Percentiles rank a stretch among this genome's conserved stretches.
These are phyloP conservation scores for Chaetoscypha palmicola DNA, from an alignment of 2,329 filamentous ascomycete genomes.

Conservation along the genomic window DNA sequence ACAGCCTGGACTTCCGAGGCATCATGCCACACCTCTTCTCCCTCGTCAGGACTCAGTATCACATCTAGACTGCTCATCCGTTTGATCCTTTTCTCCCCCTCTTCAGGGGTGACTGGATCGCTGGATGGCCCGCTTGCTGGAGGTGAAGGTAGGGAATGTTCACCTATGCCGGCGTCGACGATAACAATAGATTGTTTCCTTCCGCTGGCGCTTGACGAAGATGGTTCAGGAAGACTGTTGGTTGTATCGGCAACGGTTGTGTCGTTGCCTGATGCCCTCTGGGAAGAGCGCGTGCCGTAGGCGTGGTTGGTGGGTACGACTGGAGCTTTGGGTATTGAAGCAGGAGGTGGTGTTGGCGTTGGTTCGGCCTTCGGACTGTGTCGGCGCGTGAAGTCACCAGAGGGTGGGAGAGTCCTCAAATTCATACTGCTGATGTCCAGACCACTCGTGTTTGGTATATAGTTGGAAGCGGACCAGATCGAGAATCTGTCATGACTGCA, in stretches of 20 bases:
- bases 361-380: conserved; percentile 2
- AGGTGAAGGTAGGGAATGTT: conserved; percentile 13
- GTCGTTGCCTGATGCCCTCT: neutral
- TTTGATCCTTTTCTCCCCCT: conserved; percentile 19
- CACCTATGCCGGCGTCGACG: too few species aligned
- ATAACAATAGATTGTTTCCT: too few species aligned
- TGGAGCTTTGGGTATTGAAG: neutral
- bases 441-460: neutral
- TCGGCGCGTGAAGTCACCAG: neutral
- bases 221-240: too few species aligned
- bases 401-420: neutral
- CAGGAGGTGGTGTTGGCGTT: conserved; percentile 10
- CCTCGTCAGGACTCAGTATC: conserved; percentile 19
- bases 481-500: too few species aligned
- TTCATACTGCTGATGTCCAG: neutral
- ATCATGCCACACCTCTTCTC: conserved; percentile 19
- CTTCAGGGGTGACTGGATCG: conserved; percentile 16
- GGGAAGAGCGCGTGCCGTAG: conserved; percentile 9
- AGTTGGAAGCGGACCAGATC: neutral
- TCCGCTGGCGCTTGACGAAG: too few species aligned
- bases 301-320: conserved; percentile 6
- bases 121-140: conserved; percentile 15
- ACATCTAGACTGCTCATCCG: conserved; percentile 21
- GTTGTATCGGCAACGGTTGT: neutral
- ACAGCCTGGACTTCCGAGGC: conserved; percentile 14